Percentiles rank a stretch among this genome's conserved stretches.
Conservation (phyloP, 2,329 filamentous ascomycete species). For the Sporothrix protearum region DNA sequence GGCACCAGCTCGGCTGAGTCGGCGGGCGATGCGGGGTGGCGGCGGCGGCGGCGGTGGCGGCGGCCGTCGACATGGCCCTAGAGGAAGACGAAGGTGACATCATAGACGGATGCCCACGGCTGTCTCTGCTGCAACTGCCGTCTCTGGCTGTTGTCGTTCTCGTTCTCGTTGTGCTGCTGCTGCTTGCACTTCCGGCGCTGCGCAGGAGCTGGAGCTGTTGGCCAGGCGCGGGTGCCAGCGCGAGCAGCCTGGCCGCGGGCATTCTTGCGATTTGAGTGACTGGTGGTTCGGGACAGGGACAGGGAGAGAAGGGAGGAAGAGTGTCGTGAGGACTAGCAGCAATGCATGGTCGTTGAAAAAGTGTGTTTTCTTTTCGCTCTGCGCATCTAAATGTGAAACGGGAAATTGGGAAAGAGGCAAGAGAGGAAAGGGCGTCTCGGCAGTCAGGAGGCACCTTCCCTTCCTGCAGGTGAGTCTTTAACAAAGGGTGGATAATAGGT, state of each 20-base stretch:
- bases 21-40: background rate
- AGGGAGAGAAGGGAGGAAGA: background rate
- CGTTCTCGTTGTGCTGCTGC: background rate
- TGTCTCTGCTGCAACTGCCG: background rate
- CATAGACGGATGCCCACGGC: background rate
- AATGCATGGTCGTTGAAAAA: background rate
- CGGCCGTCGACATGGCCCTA: constrained; percentile 7
- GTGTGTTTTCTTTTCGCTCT: background rate
- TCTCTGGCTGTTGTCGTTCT: background rate
- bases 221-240: constrained; percentile 20
- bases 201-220: constrained; percentile 25
- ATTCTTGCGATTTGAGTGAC: background rate
- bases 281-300: background rate
- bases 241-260: constrained; percentile 23
- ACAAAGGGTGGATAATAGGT: background rate
- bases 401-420: constrained; percentile 8
- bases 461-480: background rate
- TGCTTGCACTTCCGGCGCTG: constrained; percentile 18
- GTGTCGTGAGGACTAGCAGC: background rate
- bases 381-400: background rate
- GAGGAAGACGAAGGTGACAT: background rate
- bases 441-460: background rate
- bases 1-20: constrained; percentile 11
- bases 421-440: background rate
- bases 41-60: background rate